phyloP scores from a whole-genome alignment of 2,329 filamentous ascomycete species.

The Thermomyces lanuginosus region DNA sequence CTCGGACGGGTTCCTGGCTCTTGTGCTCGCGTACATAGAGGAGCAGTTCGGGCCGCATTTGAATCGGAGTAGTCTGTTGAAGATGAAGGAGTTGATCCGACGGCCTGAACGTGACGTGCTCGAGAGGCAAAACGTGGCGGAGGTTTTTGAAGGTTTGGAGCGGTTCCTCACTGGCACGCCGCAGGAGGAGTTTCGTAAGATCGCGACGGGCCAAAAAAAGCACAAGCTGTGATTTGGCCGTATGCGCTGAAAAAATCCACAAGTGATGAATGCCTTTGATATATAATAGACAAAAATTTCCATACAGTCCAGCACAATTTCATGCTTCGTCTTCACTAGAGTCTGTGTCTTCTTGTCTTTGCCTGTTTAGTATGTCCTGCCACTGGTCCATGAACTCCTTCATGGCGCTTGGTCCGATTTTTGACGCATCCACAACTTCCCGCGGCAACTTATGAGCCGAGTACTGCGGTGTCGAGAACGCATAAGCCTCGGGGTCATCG shows the following conservation, averaged over 20 bases:
- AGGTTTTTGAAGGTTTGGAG: slow-evolving; percentile 74
- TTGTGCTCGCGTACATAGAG: slow-evolving; percentile 65
- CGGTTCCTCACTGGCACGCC: slow-evolving; percentile 66
- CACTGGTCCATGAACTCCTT: slow-evolving; percentile 65
- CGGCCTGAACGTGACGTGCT: slow-evolving; percentile 54
- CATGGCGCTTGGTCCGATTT: slow-evolving; percentile 56
- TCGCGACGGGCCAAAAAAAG: slow-evolving; percentile 77
- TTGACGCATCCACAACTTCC: slow-evolving; percentile 63
- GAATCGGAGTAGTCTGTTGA: slow-evolving; percentile 58
- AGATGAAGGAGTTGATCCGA: slow-evolving; percentile 72
- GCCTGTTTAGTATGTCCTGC: slow-evolving; percentile 41
- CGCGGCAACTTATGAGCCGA: slow-evolving; percentile 90
- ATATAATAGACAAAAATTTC: not conserved
- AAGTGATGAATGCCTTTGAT: not conserved
- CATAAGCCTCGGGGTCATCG: slow-evolving; percentile 77
- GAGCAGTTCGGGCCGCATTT: slow-evolving; percentile 66
- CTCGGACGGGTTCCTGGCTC: slow-evolving; percentile 49
- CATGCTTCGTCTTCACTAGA: slow-evolving; percentile 18
- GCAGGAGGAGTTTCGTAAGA: slow-evolving; percentile 72
- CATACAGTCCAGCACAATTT: not conserved
- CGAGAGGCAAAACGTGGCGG: slow-evolving; percentile 61
- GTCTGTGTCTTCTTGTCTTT: slow-evolving; percentile 20
- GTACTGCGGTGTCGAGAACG: slow-evolving; percentile 71
- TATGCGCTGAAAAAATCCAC: slow-evolving; percentile 13
- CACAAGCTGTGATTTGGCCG: slow-evolving; percentile 97